A percentile compares a stretch with the other conserved stretches of the same genome.
Conservation (phyloP, 2,329 filamentous ascomycete genomes). For the Neonectria neomacrospora region DNA sequence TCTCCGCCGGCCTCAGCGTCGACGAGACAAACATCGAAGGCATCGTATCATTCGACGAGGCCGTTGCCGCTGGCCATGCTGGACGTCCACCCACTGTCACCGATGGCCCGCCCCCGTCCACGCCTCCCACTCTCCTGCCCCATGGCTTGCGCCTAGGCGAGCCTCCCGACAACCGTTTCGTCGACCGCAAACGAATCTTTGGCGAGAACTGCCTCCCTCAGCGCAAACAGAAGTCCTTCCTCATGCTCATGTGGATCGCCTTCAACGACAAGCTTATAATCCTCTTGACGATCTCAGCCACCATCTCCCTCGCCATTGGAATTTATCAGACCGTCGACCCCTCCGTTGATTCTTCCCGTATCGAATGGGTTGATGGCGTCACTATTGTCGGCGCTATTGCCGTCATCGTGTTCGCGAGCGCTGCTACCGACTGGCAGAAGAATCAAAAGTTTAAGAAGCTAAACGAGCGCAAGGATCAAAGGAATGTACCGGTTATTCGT, state of each 20-base stretch:
- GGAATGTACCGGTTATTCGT: constrained; percentile 78
- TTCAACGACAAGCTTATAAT: constrained; percentile 86
- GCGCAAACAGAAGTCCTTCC: constrained; percentile 75
- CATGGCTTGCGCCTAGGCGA: constrained; percentile 48
- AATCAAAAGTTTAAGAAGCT: constrained; percentile 83
- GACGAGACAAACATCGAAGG: constrained; percentile 61
- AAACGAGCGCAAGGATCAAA: constrained; percentile 82
- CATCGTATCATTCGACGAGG: constrained; percentile 60
- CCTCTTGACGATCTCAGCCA: constrained; percentile 74
- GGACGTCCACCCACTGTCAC: constrained; percentile 44
- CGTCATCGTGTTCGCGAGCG: constrained; percentile 80
- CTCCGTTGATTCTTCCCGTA: constrained; percentile 60
- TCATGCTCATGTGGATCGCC: constrained; percentile 77
- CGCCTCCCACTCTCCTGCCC: constrained; percentile 34
- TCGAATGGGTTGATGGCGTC: constrained; percentile 86
- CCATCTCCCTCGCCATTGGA: constrained; percentile 79
- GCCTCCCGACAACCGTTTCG: constrained; percentile 40
- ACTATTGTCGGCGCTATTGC: constrained; percentile 81
- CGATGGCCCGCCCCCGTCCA: constrained; percentile 33
- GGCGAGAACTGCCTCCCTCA: constrained; percentile 68
- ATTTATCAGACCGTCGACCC: constrained; percentile 76
- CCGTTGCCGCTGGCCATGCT: constrained; percentile 52
- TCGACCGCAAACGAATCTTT: constrained; percentile 76
- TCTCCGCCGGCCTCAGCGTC: constrained; percentile 58
- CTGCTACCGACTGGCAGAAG: constrained; percentile 86